Conservation (phyloP, 2,329 filamentous ascomycete genomes). For the Exophiala alcalophila region DNA sequence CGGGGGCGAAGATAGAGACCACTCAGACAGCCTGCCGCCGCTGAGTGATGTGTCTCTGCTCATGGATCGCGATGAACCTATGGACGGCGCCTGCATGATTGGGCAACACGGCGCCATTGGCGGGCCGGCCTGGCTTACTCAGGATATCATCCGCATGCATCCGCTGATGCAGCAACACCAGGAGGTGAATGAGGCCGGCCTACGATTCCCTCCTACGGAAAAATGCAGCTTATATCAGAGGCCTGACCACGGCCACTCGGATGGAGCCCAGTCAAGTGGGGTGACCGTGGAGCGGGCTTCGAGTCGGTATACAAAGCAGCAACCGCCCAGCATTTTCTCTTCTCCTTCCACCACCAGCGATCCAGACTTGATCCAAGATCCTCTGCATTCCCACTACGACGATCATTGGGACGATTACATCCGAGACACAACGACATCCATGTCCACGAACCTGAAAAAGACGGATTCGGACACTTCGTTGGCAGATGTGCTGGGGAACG, state of each 20-base stretch:
- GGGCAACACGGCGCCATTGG: conserved; percentile 14
- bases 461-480: conserved; percentile 13
- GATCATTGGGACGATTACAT: neutral
- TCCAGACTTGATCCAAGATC: neutral
- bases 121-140: conserved; percentile 21
- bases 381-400: conserved; percentile 1
- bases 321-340: conserved; percentile 1
- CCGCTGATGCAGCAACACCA: conserved; percentile 25
- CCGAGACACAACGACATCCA: conserved; percentile 2
- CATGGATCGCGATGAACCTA: conserved; percentile 12
- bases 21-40: conserved; percentile 13
- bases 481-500: conserved; percentile 23
- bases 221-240: conserved; percentile 11
- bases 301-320: conserved; percentile 11
- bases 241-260: conserved; percentile 3
- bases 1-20: conserved; percentile 10
- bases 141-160: conserved; percentile 27
- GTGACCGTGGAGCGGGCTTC: conserved; percentile 5
- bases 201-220: neutral
- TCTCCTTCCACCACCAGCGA: conserved; percentile 1
- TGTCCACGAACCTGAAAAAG: conserved; percentile 11
- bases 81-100: conserved; percentile 10
- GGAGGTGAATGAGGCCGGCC: conserved; percentile 3
- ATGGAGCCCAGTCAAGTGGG: conserved; percentile 15
- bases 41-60: conserved; percentile 27